phyloP scores from a whole-genome alignment of 495 filamentous ascomycete genomes.

The Aspergillus taichungensis region DNA sequence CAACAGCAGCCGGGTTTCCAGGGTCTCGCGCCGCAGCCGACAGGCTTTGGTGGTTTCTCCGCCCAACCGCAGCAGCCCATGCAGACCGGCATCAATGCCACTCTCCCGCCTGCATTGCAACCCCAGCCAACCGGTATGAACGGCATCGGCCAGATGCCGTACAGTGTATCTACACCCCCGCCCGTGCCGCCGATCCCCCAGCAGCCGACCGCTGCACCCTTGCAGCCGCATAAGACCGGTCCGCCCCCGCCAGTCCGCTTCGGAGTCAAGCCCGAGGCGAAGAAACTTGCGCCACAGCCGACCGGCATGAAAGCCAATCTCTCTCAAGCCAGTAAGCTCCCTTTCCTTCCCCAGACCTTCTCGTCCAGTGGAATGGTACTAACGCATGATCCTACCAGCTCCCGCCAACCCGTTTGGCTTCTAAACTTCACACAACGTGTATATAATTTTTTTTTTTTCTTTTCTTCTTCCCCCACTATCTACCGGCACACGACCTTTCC shows the following conservation, averaged over 20 bases:
- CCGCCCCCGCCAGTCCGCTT: constrained; percentile 88
- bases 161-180: constrained; percentile 28
- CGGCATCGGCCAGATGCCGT: constrained; percentile 42
- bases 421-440: constrained; percentile 31
- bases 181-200: constrained; percentile 38
- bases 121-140: constrained; percentile 51
- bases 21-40: constrained; percentile 53
- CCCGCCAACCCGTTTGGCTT: constrained; percentile 92
- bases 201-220: constrained; percentile 44
- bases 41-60: constrained; percentile 47
- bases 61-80: constrained; percentile 41
- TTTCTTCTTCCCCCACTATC: too few species aligned
- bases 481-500: constrained; percentile 15
- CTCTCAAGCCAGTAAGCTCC: constrained; percentile 85
- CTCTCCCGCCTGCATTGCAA: constrained; percentile 35
- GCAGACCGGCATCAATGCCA: constrained; percentile 39
- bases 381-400: constrained; percentile 43
- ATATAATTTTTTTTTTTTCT: constrained; percentile 12
- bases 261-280: constrained; percentile 59
- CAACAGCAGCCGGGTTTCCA: constrained; percentile 48
- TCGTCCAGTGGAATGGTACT: neutral
- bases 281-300: constrained; percentile 78
- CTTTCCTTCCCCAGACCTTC: constrained; percentile 2
- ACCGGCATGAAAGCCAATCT: constrained; percentile 88
- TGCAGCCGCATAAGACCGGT: constrained; percentile 84